Evolutionary conservation across 169 alveolate genomes (phyloP).

Genomic region (Eimeria acervulina): DNA sequence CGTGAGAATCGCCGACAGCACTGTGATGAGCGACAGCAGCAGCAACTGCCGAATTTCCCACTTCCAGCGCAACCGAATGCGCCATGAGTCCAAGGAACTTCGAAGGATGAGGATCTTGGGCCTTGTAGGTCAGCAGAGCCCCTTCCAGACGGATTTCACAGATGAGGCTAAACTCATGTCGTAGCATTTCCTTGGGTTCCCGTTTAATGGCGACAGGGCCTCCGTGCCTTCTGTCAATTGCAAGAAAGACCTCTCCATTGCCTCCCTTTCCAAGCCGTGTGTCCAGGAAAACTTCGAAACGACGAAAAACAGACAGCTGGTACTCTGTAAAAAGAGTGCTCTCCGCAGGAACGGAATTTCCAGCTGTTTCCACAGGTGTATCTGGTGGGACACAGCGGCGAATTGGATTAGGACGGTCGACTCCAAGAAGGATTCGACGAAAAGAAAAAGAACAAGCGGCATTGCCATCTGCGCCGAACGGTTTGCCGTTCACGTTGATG

Average conservation of each 20-base stretch:
- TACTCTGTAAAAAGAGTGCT: constrained; percentile 30
- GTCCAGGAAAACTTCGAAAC: constrained; percentile 45
- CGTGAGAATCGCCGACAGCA: constrained; percentile 40
- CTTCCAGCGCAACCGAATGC: constrained; percentile 57
- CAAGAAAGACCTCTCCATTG: constrained; percentile 55
- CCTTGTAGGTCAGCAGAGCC: constrained; percentile 49
- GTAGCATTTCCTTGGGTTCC: constrained; percentile 55
- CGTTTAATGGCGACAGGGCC: constrained; percentile 44
- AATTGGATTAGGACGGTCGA: constrained; percentile 1
- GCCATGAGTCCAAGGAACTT: constrained; percentile 35
- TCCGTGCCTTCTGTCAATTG: constrained; percentile 31
- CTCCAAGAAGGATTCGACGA: constrained; percentile 52
- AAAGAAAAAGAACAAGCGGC: background rate
- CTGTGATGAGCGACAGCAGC: constrained; percentile 60
- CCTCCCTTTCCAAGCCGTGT: constrained; percentile 54
- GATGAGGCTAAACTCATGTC: constrained; percentile 38
- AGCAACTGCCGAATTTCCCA: constrained; percentile 62
- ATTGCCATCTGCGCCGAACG: background rate
- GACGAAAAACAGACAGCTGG: constrained; percentile 27
- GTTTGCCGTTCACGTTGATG: background rate
- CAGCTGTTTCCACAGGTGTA: background rate
- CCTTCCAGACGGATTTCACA: constrained; percentile 31
- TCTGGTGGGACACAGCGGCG: constrained; percentile 17
- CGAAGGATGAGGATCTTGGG: constrained; percentile 59
- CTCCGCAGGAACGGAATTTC: background rate